Evolutionary conservation across 2,329 filamentous ascomycete genomes (phyloP).

Genomic region (Fusarium domesticum): DNA sequence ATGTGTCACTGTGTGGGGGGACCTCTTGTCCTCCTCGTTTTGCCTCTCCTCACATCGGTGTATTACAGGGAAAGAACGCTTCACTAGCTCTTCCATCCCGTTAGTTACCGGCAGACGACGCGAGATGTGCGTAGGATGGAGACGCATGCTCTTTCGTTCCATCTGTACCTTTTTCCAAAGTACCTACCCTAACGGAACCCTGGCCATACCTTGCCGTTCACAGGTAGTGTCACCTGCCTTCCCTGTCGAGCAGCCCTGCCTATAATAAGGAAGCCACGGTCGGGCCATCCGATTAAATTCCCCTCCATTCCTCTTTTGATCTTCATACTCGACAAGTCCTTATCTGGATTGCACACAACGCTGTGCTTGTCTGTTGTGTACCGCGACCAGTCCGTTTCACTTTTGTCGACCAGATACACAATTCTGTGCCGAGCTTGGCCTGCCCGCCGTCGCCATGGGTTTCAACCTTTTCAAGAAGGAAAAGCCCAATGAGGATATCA

Average conservation of each 20-base stretch:
- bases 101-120: neutral
- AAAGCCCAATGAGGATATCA: conserved; percentile 2
- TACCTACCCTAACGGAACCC: neutral
- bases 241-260: neutral
- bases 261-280: conserved; percentile 1
- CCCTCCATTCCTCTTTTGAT: neutral
- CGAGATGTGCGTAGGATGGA: neutral
- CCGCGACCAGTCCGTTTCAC: conserved; percentile 3
- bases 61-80: neutral
- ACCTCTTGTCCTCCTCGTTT: too few relatives aligned
- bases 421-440: too few relatives aligned
- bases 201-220: neutral
- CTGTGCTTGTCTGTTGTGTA: neutral
- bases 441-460: conserved; percentile 2
- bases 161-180: neutral
- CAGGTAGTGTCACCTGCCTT: neutral
- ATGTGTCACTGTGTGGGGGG: too few relatives aligned
- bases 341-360: neutral
- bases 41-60: too few relatives aligned
- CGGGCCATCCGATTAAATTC: neutral
- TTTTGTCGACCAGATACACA: too few relatives aligned
- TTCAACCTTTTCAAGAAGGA: conserved; percentile 6
- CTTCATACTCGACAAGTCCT: conserved; percentile 1
- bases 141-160: neutral
- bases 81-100: neutral